Base-by-base conservation (phyloP, 805 yeast species). In the Candida oleophila region DNA sequence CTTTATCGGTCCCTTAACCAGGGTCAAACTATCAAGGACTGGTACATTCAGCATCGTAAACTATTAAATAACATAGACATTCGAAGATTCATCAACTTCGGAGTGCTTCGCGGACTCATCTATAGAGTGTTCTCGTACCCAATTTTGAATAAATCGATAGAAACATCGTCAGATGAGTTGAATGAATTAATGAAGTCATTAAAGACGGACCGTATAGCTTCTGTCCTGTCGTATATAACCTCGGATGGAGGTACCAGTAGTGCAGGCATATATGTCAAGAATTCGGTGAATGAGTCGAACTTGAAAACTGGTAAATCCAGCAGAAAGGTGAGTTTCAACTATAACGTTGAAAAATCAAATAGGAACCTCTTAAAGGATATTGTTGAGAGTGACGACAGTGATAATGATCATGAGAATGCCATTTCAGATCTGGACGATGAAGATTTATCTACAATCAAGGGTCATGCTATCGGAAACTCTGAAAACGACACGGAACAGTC, bases 81-180 rank as follows among this genome's bases (percentile, higher is more conserved):
- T 3, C 74, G 98, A 51, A 70, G 96, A 45, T 88, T 94, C 55
- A 71, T 94, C 18, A 81, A 90, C 16, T 94, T 91, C 71, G 99
- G 99, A 1, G 76, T 89, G 2, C 70, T 89, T 20, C 78, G 89
- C 50, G 89, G 96, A 0, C 57, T 94, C 4, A 85, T 95, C 7
- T 90, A 90, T 60, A 68, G 97, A 43, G 87, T 90, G 1, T 78
- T 86, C 46, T 71, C 90, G 18, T 88, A 81, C 58, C 97, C 98
- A 0, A 67, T 88, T 1, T 62, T 80, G 44, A 69, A 64, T 32
- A 64, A 66, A 37, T 62, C 71, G 0, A 57, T 69, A 2, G 78
- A 74, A 41, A 60, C 53, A 37, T 57, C 52, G 15, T 61, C 55
- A 3, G 49, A 49, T 25, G 60, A 56, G 38, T 53, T 58, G 8